phyloP scores from a whole-genome alignment of 1,139 yeast species.

The Protomyces arabidopsidicola region DNA sequence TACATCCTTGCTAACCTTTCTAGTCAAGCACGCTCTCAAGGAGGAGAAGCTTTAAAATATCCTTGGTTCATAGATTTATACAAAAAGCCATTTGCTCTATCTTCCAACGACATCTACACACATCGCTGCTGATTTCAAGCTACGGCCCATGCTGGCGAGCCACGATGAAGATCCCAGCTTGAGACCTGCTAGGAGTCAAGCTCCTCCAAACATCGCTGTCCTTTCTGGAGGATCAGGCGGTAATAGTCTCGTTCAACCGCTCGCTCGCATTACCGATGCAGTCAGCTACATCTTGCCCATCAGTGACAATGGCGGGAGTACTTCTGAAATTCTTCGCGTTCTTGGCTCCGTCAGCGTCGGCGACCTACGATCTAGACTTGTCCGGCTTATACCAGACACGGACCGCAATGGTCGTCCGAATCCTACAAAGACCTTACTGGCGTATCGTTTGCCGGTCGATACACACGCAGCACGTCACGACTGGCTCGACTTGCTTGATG shows the following conservation, averaged over 20 bases:
- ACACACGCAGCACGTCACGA: slow-evolving; percentile 55
- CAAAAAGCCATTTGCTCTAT: background rate
- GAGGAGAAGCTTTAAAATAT: slow-evolving; percentile 22
- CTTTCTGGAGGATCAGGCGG: slow-evolving; percentile 6
- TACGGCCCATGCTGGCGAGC: no score
- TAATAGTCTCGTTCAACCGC: slow-evolving; percentile 38
- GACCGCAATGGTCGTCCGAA: slow-evolving; percentile 35
- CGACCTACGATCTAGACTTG: slow-evolving; percentile 76
- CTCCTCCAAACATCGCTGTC: background rate
- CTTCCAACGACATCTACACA: no score
- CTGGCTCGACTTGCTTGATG: slow-evolving; percentile 77
- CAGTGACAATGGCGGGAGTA: slow-evolving; percentile 92
- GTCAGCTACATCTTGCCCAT: slow-evolving; percentile 73
- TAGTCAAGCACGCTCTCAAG: slow-evolving; percentile 27
- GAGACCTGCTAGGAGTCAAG: background rate
- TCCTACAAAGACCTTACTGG: slow-evolving; percentile 46
- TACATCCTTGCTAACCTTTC: background rate
- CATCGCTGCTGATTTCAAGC: no score
- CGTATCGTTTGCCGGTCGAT: slow-evolving; percentile 58
- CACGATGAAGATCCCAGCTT: background rate
- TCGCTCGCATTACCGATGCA: slow-evolving; percentile 27
- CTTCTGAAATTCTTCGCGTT: slow-evolving; percentile 82
- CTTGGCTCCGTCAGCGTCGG: slow-evolving; percentile 96
- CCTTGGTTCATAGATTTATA: background rate
- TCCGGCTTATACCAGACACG: slow-evolving; percentile 57